Percentiles rank a stretch among this genome's conserved stretches.
Evolutionary conservation across 2,329 filamentous ascomycete species (phyloP).

Genomic region (Penicillium freii): DNA sequence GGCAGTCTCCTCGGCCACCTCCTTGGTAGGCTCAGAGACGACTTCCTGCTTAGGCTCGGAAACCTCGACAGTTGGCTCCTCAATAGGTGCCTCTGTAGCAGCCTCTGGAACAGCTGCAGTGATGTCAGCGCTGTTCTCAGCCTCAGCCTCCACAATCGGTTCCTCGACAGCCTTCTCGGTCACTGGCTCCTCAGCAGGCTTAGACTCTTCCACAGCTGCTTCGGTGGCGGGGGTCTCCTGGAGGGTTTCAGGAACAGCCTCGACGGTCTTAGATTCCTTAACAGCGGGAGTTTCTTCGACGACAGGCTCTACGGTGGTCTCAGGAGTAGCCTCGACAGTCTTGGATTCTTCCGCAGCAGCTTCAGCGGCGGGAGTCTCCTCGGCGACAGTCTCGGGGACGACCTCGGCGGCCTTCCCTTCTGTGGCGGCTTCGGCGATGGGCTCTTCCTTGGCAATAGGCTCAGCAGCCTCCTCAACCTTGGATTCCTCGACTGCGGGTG

Average conservation of each 20-base stretch:
- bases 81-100: not conserved
- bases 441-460: not conserved
- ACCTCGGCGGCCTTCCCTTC: constrained; percentile 5
- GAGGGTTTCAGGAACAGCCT: not conserved
- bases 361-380: not conserved
- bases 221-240: not conserved
- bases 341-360: not conserved
- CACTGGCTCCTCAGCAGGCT: constrained; percentile 2
- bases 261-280: not conserved
- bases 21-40: constrained; percentile 3
- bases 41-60: constrained; percentile 1
- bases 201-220: not conserved
- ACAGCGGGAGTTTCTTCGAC: not conserved
- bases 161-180: constrained; percentile 4
- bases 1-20: not conserved
- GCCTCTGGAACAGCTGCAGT: not conserved
- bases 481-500: not conserved
- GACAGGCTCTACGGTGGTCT: not conserved
- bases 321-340: constrained; percentile 4
- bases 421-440: not conserved
- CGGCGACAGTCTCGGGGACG: not conserved
- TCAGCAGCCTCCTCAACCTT: not conserved
- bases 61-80: not conserved
- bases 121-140: constrained; percentile 6
- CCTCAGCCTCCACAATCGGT: constrained; percentile 3